Evolutionary conservation across 2,329 filamentous ascomycete species (phyloP), one percentile per base, ranked within the genome.

Genomic region (Taxawa tesnikishii): DNA sequence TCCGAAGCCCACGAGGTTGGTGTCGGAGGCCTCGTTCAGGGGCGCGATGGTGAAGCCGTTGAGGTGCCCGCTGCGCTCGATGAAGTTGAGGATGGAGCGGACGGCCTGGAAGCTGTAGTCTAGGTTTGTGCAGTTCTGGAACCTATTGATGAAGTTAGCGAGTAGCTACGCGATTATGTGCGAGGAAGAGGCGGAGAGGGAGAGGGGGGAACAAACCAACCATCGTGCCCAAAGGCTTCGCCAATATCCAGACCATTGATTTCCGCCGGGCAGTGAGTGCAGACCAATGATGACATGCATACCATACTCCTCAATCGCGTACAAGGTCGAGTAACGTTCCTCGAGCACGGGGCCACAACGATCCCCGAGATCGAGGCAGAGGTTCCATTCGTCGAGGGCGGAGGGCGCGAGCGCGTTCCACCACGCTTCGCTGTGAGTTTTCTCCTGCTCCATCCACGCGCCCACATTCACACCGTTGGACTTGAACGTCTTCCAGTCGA

Each of bases 21-120:
- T n/a, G n/a, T 57, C 55, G 16, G 39, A 45, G 0, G 52, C 39
- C 29, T 59, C 54, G 39, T 59, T 59, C 38, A 59, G 48, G 4
- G 54, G 50, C 4, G 42, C 44, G 23, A 58, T 34, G 31, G 50
- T 54, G 38, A 47, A 56, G 5, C 41, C 44, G 31, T 53, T 39
- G 3, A 43, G 41, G 9, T 30, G 40, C 7, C 43, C 45, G 2
- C 46, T 48, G 10, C 29, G 30, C 26, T 47, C 31, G 24, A 58
- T 48, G 31, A 47, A 58, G 12, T 38, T 27, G 7, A 56, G 36
- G 1, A 50, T 43, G 3, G 42, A 39, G 11, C 52, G 49, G 16
- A 55, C 40, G 6, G 46, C 51, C 17, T 44, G 29, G 30, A 44
- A 47, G 2, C 50, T 54, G 27, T 50, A 54, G 23, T 50, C 45